A percentile compares a stretch with the other conserved stretches of the same genome.
These are phyloP conservation scores for Trichaptum fuscoviolaceum DNA, from an alignment of 768 basidiomycete species.

Conservation along the genomic window DNA sequence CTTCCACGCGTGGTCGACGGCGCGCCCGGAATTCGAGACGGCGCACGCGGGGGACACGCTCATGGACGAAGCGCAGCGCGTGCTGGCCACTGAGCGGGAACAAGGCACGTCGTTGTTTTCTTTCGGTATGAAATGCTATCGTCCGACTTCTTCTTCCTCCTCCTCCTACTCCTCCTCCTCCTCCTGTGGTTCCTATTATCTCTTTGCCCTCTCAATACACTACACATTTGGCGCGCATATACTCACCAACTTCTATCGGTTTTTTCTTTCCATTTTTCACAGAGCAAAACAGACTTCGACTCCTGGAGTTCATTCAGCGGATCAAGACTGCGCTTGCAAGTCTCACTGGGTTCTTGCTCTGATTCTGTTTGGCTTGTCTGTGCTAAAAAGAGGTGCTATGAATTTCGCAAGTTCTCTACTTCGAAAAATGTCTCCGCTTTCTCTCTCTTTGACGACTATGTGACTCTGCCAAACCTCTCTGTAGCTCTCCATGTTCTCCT, in stretches of 20 bases:
- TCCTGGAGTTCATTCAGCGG: constrained; percentile 11
- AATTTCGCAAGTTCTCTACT: background rate
- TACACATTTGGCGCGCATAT: background rate
- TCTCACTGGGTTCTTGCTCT: background rate
- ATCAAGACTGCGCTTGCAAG: constrained; percentile 13
- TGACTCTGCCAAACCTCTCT: background rate
- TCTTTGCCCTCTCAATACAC: background rate
- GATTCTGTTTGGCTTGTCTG: background rate
- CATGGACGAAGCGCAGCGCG: constrained; percentile 12
- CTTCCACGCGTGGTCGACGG: constrained; percentile 2
- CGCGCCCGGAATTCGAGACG: background rate
- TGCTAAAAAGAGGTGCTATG: too few relatives aligned
- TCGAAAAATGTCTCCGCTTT: background rate
- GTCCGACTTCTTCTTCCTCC: background rate
- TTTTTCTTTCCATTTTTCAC: background rate
- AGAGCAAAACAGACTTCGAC: constrained; percentile 11
- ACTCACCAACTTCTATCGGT: background rate
- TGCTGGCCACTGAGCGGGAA: constrained; percentile 21
- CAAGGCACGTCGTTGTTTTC: constrained; percentile 29
- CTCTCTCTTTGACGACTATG: background rate
- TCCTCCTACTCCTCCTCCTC: background rate
- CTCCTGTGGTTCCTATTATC: background rate
- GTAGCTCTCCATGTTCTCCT: background rate
- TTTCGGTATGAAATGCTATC: constrained; percentile 21
- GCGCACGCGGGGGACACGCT: constrained; percentile 13